Base-by-base conservation (phyloP, 176 grass and related monocot genomes). In the Phragmites australis region DNA sequence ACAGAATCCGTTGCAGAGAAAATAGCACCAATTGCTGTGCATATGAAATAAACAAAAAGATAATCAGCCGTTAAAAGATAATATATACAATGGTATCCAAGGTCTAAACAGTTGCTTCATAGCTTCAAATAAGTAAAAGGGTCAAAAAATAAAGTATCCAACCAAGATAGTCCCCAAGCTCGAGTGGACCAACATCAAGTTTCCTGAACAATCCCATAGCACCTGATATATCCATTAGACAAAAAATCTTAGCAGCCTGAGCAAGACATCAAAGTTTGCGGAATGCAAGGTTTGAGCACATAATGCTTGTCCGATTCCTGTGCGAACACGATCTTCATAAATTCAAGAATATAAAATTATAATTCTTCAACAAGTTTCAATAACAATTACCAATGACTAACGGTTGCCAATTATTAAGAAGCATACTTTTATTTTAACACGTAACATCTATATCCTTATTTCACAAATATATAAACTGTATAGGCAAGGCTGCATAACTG, bases 1-100 rank as follows among this genome's bases (percentile, higher is more conserved):
- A 97, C 94, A 83, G 94, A 97, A 85, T 97, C 92, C 77, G 94
- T 97, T n/a, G 94, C 92, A 27, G 94, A 94, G 73, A 97, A 94
- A 69, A 97, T 97, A 60, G 92, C 91, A 18, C 94, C 94, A 81
- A 97, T 97, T 76, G 95, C 95, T 97, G 83, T 26, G 57, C 45
- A 70, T 66, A 85, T 47, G 30, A 48, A 51, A 62, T 83, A 52
- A 82, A 48, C 6, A 40, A 63, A 52, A 76, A 44, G 41, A 83
- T 40, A 76, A 68, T 78, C 26, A 87, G 51, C 45, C 27, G 65
- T 45, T 63, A 78, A 71, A 88, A 72, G 6, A 78, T 25, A 47
- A 81, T 65, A 84, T 76, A 62, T 51, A 22, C 25, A 83, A 75
- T 51, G 53, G 47, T 29, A 70, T 65, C 82, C 65, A 75, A 76